A percentile compares a stretch with the other conserved stretches of the same genome.
Conservation (phyloP, 1,284 basidiomycete genomes). For the Uromyces viciae-fabae region DNA sequence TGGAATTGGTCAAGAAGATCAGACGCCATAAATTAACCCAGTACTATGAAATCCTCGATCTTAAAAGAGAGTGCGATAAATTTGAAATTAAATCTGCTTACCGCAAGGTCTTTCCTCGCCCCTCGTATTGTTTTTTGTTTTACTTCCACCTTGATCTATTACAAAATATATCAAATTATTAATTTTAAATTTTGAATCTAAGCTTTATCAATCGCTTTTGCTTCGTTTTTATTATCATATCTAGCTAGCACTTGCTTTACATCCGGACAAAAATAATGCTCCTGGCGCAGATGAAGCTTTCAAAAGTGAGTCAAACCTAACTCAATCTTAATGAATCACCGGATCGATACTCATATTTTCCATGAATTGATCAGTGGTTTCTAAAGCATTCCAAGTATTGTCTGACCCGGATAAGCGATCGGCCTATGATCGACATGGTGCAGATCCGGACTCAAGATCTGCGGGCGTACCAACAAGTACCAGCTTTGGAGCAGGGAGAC, state of each 20-base stretch:
- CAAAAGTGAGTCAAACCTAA: slow-evolving; percentile 68
- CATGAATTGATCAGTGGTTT: slow-evolving; percentile 69
- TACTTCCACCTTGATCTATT: too few relatives aligned
- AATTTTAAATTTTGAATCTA: background rate
- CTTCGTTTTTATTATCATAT: too few relatives aligned
- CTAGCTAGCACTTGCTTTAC: slow-evolving; percentile 83
- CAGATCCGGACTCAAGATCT: slow-evolving; percentile 78
- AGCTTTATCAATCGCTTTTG: background rate
- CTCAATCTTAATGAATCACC: background rate
- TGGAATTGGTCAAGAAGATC: slow-evolving; percentile 79
- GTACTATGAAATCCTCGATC: slow-evolving; percentile 86
- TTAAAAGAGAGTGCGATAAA: slow-evolving; percentile 83
- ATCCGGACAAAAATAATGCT: slow-evolving; percentile 96
- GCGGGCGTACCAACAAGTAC: slow-evolving; percentile 60
- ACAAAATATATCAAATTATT: too few relatives aligned
- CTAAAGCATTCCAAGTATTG: slow-evolving; percentile 92
- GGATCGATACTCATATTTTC: slow-evolving; percentile 33
- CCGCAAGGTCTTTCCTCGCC: slow-evolving; percentile 68
- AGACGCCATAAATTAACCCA: slow-evolving; percentile 77
- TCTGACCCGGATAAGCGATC: slow-evolving; percentile 89
- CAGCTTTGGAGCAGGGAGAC: slow-evolving; percentile 54
- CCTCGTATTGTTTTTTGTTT: background rate
- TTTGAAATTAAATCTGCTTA: slow-evolving; percentile 93
- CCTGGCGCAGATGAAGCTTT: slow-evolving; percentile 98
- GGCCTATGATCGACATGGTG: slow-evolving; percentile 78